Percentiles rank a stretch among this genome's conserved stretches.
These are phyloP conservation scores for Emergomyces africanus DNA, from an alignment of 2,329 filamentous ascomycete genomes.

Conservation along the genomic window DNA sequence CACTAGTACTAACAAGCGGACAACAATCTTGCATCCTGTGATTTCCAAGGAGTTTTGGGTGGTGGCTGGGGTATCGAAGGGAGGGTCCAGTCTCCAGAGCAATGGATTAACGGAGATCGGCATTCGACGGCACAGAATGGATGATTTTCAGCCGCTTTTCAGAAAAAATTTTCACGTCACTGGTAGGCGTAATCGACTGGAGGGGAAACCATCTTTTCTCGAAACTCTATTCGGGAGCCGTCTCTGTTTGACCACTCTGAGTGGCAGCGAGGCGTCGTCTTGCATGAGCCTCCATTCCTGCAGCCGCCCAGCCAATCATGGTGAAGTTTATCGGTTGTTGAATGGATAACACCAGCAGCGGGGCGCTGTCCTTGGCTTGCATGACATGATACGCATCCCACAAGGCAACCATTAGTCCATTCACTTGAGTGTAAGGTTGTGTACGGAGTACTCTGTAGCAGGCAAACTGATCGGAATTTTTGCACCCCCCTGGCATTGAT, in stretches of 20 bases:
- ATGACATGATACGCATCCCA: neutral
- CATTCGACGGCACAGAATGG: neutral
- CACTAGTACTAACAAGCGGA: too few relatives aligned
- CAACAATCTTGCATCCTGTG: neutral
- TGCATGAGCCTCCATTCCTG: neutral
- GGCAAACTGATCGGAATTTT: neutral
- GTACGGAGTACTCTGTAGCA: too few relatives aligned
- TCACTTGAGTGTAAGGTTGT: neutral
- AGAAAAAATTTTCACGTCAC: neutral
- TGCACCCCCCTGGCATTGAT: neutral
- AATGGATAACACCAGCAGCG: neutral
- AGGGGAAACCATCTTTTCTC: neutral
- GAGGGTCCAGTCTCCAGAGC: neutral
- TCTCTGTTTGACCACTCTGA: neutral
- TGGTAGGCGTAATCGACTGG: neutral
- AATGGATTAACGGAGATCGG: neutral
- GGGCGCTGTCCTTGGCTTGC: constrained; percentile 2
- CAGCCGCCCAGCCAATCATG: neutral
- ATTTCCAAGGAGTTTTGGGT: neutral
- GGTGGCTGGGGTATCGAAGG: neutral
- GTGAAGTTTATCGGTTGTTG: neutral
- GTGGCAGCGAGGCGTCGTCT: neutral
- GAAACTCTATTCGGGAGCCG: neutral
- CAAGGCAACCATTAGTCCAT: constrained; percentile 1
- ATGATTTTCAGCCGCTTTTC: neutral